Conservation (phyloP, 495 filamentous ascomycete species). For the Choiromyces venosus region DNA sequence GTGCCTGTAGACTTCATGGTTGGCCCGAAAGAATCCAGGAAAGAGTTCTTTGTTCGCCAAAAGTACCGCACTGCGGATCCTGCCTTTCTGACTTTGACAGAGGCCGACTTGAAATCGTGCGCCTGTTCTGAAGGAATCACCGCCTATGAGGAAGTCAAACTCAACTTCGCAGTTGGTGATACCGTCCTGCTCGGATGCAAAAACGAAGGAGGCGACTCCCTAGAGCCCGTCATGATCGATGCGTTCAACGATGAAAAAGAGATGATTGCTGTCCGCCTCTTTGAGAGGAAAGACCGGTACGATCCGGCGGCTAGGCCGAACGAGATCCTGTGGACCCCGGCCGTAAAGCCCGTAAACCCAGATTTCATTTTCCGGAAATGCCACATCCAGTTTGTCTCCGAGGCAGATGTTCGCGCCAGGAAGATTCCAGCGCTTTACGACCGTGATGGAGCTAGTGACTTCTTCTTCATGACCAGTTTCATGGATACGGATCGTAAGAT, state of each 20-base stretch:
- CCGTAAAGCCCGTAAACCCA: slow-evolving; percentile 44
- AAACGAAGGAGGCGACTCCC: slow-evolving; percentile 22
- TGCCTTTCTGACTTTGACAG: slow-evolving; percentile 53
- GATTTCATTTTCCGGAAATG: slow-evolving; percentile 52
- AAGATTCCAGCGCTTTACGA: slow-evolving; percentile 59
- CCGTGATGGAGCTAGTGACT: slow-evolving; percentile 57
- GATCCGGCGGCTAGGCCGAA: slow-evolving; percentile 50
- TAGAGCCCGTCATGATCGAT: slow-evolving; percentile 57
- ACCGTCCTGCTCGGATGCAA: slow-evolving; percentile 49
- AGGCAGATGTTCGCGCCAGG: slow-evolving; percentile 38
- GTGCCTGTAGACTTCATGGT: slow-evolving; percentile 55
- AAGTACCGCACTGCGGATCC: slow-evolving; percentile 53
- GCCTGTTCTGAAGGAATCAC: slow-evolving; percentile 14
- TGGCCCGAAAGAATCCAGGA: slow-evolving; percentile 41
- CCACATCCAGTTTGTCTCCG: slow-evolving; percentile 53
- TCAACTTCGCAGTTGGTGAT: slow-evolving; percentile 49
- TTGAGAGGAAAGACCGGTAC: background rate
- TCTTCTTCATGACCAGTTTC: slow-evolving; percentile 55
- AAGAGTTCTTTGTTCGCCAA: slow-evolving; percentile 62
- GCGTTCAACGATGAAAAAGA: slow-evolving; percentile 43
- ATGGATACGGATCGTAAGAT: slow-evolving; percentile 26
- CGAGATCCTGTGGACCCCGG: slow-evolving; percentile 59
- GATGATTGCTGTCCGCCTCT: slow-evolving; percentile 6
- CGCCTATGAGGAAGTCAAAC: slow-evolving; percentile 1
- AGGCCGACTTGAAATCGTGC: slow-evolving; percentile 42